These are phyloP conservation scores for Westerdykella ornata DNA, from an alignment of 2,329 filamentous ascomycete genomes.

Conservation along the genomic window DNA sequence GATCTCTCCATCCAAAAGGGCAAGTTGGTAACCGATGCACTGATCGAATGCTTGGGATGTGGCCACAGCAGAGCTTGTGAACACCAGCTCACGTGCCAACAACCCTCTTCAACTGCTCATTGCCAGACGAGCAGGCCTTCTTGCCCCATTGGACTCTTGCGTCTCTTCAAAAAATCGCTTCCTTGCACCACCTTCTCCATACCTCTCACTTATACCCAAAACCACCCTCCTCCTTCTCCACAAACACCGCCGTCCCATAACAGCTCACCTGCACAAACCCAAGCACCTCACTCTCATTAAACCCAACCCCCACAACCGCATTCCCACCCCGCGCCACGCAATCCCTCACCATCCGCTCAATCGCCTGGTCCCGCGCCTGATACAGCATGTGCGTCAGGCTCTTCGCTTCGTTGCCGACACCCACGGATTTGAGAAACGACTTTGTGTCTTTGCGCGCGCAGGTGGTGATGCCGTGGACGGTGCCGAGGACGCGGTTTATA, in stretches of 20 bases:
- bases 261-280: constrained; percentile 31
- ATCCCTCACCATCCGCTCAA: constrained; percentile 31
- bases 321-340: constrained; percentile 29
- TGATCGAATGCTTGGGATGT: no score
- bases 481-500: constrained; percentile 21
- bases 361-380: constrained; percentile 29
- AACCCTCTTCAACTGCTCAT: no score
- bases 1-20: no score
- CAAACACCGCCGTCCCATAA: constrained; percentile 29
- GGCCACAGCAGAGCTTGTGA: no score
- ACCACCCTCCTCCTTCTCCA: constrained; percentile 17
- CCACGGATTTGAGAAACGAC: constrained; percentile 28
- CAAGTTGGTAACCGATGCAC: no score
- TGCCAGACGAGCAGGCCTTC: no score
- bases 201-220: no score
- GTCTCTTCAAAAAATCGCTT: no score
- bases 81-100: no score
- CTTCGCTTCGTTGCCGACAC: constrained; percentile 27
- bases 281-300: constrained; percentile 29
- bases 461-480: constrained; percentile 29
- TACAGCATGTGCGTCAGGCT: constrained; percentile 28
- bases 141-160: no score
- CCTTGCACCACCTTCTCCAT: no score
- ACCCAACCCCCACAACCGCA: constrained; percentile 25
- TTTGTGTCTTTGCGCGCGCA: constrained; percentile 31